Evolutionary conservation across 805 yeast genomes (phyloP), one percentile per base, ranked within the genome.

Genomic region (Ogataea kodamae): DNA sequence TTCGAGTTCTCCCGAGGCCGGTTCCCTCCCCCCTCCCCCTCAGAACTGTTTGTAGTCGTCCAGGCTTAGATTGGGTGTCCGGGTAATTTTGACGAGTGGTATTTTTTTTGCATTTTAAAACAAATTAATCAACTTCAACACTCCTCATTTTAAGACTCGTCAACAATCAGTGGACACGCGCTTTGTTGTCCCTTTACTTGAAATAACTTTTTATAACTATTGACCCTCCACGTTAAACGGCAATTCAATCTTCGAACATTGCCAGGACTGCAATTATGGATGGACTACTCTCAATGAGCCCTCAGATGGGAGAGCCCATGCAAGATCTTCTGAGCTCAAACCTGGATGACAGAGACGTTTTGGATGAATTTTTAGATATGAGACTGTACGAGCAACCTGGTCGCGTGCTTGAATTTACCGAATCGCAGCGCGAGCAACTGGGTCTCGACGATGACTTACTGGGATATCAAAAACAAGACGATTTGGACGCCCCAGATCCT

Each of bases 321-420:
- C 43, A 40, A 9, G 46, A 44, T 17, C 28, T 42, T 13, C 35
- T 39, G 23, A 30, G 38, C 16, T 25, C 25, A 10, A 32, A 35
- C 17, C 31, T 42, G 7, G 40, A 45, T 13, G 67, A 65, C 22
- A 69, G 65, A 14, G 81, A 76, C 40, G 64, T 76, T 21, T 50
- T 77, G 27, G 79, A 74, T 46, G 82, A 77, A 48, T 73, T 74
- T 35, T 57, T 74, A 33, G 78, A 74, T 48, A 69, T 72, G 43
- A 55, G 77, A 35, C 68, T 72, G 7, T 72, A 69, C 40, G 76
- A 71, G 23, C 38, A 33, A 22, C 16, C 27, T 7, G 25, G 35
- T 15, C 34, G 39, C 11, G 27, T 14, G 6, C 5, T 27, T 16
- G 34, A 36, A 15, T 28, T 30, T 11, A 34, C 17, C 18, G 28